Base-by-base conservation (phyloP, 495 filamentous ascomycete species). In the Penicillium argentinense region DNA sequence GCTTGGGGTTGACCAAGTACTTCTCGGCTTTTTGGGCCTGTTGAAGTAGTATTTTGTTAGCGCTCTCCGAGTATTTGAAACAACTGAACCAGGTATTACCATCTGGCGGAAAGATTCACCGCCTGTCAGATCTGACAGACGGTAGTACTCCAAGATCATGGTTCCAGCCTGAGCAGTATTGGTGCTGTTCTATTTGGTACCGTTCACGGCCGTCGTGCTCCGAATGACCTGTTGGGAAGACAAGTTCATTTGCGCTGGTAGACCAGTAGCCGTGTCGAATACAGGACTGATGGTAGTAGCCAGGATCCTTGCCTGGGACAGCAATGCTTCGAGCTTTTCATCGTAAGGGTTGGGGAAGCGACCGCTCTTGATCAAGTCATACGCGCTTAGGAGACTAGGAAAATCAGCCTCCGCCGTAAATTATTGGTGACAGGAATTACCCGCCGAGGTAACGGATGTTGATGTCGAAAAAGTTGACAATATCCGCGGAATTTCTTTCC, bases 311-410 rank as follows among this genome's bases (percentile, higher is more conserved):
- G 56, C 56, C 17, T 59, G 56, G 13, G 56, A 51, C 24, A 59
- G 32, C 1, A 59, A 41, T 5, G 43, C 37, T 8, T 59, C 50
- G 25, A 51, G 47, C 17, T 55, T 29, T 9, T 47, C 16, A 32
- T 59, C 52, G 19, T 59, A 59, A 0, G 51, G 27, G 23, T 49
- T 46, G 7, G 52, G 52, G 27, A 59, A 54, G 3, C 24, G 28
- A 5, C 56, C 56, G 21, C 56, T 59, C 36, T 54, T 59, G 43
- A 59, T 44, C 34, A 59, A 40, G 23, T 60, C 56, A 36, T 60
- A 56, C 4, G 56, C 52, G 14, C 48, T 53, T 39, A 60, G 39
- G 17, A 60, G 47, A 4, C 56, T 59, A 41, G 33, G 0, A 17
- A 14, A 32, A 18, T 38, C 37, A 47, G 43, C 16, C n/a, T 29